Base-by-base conservation (phyloP, 306 rosid genomes). In the Inga leiocalycina region DNA sequence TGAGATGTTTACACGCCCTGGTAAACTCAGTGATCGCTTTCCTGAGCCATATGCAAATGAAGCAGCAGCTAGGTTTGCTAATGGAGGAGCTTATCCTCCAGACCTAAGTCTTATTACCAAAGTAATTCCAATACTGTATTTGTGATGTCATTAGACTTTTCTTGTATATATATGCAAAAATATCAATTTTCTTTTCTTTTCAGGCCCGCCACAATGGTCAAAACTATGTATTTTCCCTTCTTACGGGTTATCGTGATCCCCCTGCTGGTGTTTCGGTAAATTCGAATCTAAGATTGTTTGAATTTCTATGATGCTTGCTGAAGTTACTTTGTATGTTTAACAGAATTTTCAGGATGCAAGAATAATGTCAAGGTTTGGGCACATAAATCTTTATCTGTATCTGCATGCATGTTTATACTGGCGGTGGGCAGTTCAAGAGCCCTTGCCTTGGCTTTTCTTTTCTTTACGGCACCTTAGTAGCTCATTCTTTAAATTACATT, bases 191-290 rank as follows among this genome's bases (percentile, higher is more conserved):
- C 24, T 70, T 72, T 68, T 84, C 32, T 39, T 88, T 86, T 85
- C 93, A 96, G 99, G 99, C 99, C 83, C 98, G 99, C 77, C 99
- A 96, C 88, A 94, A 91, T 74, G 99, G 99, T 76, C 97, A 96
- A 90, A 94, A 89, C 85, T 96, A 96, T 81, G 99, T 92, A 24
- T 96, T 92, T 81, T 73, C 98, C 75, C 98, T 97, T 84, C 89
- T 95, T 73, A 95, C 98, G 4, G 98, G 98, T 83, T 95, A 92
- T 78, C 98, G 78, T 80, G 98, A 93, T 68, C 99, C 99, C 27
- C 99, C 98, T 45, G 97, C 99, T 81, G 97, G 99, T 65, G 90
- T 97, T 84, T 80, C 82, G 88, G 99, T 97, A 94, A 70, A 20
- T 80, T 83, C 68, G 80, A 61, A 52, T 52, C 52, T 61, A 11